Base-by-base conservation (phyloP, 2,329 filamentous ascomycete species). In the Pseudogymnoascus sp. region DNA sequence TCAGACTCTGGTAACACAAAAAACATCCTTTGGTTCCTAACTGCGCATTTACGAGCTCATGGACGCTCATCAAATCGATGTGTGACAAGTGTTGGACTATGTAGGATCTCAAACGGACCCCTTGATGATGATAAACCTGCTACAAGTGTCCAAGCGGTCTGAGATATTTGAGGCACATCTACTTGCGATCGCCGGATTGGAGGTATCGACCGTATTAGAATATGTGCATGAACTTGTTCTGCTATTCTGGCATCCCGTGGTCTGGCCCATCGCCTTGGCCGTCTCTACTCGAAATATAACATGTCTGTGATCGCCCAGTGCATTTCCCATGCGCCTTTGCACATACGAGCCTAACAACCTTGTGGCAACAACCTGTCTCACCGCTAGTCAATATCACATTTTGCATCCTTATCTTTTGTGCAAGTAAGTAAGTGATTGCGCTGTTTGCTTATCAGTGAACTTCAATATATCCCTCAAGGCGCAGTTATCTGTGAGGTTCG, bases 181-280 rank as follows among this genome's bases (percentile, higher is more conserved):
- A 54, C 47, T 54, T 54, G 47, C 47, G 47, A 54, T 54, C 47
- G 26, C 1, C 47, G 10, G 29, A 33, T 54, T 54, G 26, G 47
- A 54, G 47, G 47, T 54, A 54, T 10, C 33, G 47, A 15, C 47
- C 47, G 47, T 54, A 54, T 54, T 54, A 29, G 47, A 54, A 33
- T 54, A 33, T 54, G 47, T 54, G 47, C 47, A 54, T 54, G 47
- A 54, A 54, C 29, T 35, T 54, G 47, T 26, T 54, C 26, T 26
- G 29, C 21, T 54, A 29, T 26, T 54, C 9, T 26, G 29, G 47
- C 5, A 54, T 17, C 47, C 26, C 29, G 47, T 54, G 47, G 47
- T 13, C 47, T 54, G 47, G 40, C 26, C 44, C 47, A 54, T 54
- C 47, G 47, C 31, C 47, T 33, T 54, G 47, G 15, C 47, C 29